A percentile compares a stretch with the other conserved stretches of the same genome.
phyloP scores from a whole-genome alignment of 805 yeast genomes.

The Lipomyces japonicus region DNA sequence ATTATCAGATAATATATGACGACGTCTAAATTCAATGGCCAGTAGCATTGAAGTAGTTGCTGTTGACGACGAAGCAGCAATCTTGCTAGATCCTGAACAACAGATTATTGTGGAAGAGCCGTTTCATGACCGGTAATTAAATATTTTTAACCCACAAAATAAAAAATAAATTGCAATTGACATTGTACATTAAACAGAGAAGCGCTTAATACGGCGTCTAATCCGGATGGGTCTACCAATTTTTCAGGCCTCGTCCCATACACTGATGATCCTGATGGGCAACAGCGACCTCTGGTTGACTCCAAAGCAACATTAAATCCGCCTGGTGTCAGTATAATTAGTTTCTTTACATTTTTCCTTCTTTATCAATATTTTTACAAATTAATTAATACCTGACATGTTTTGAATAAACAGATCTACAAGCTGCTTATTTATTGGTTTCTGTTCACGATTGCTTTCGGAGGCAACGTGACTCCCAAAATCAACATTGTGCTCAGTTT shows the following conservation, averaged over 20 bases:
- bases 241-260: slow-evolving; percentile 3
- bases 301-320: background rate
- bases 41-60: slow-evolving; percentile 5
- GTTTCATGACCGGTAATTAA: slow-evolving; percentile 8
- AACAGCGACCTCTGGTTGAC: slow-evolving; percentile 6
- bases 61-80: slow-evolving; percentile 15
- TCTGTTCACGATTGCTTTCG: slow-evolving; percentile 16
- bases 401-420: slow-evolving; percentile 4
- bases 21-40: background rate
- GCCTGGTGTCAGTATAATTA: too few relatives aligned
- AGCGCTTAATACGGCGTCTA: background rate
- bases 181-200: background rate
- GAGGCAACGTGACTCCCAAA: slow-evolving; percentile 23
- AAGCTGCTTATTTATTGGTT: slow-evolving; percentile 12
- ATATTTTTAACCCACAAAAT: background rate
- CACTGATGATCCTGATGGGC: slow-evolving; percentile 17
- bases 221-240: background rate
- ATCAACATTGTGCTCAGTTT: slow-evolving; percentile 18
- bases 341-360: too few relatives aligned
- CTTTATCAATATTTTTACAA: too few relatives aligned
- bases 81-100: slow-evolving; percentile 9
- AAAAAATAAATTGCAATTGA: too few relatives aligned
- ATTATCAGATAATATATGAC: too few relatives aligned
- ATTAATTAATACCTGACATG: too few relatives aligned
- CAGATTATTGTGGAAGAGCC: slow-evolving; percentile 13